Percentiles rank a stretch among this genome's conserved stretches.
These are phyloP conservation scores for Tulasnella sp. DNA, from an alignment of 768 basidiomycete genomes.

Conservation along the genomic window DNA sequence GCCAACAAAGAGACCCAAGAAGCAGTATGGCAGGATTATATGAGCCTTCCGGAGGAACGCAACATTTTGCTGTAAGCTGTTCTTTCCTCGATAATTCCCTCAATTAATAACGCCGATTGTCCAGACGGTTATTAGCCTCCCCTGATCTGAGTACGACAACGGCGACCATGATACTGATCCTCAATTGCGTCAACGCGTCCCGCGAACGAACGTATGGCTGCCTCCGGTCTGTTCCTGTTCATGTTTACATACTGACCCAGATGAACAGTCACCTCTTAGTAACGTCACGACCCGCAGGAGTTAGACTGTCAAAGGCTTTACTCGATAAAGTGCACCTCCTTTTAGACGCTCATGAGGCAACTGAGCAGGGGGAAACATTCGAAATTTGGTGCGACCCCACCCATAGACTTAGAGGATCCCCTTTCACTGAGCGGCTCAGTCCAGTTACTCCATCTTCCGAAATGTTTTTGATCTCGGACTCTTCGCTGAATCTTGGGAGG, in stretches of 20 bases:
- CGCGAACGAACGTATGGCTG: slow-evolving; percentile 51
- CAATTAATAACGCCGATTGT: background rate
- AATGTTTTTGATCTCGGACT: background rate
- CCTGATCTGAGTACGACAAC: slow-evolving; percentile 59
- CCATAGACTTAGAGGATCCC: background rate
- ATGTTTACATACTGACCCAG: background rate
- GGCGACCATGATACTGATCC: slow-evolving; percentile 63
- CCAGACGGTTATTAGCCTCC: slow-evolving; percentile 53
- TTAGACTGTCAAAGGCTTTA: background rate
- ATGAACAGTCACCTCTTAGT: background rate
- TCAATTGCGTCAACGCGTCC: slow-evolving; percentile 55
- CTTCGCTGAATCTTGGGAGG: background rate
- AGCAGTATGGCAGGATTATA: slow-evolving; percentile 61
- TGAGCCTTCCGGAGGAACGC: slow-evolving; percentile 67
- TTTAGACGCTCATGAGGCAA: background rate
- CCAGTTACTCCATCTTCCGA: slow-evolving; percentile 10
- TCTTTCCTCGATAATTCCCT: slow-evolving; percentile 46
- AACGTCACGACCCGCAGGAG: background rate
- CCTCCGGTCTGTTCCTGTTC: slow-evolving; percentile 32
- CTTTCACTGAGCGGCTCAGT: background rate
- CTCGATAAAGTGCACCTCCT: background rate
- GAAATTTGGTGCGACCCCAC: background rate
- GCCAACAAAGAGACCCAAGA: slow-evolving; percentile 57
- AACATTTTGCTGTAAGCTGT: slow-evolving; percentile 65
- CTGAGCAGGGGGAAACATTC: background rate